Base-by-base conservation (phyloP, 2,329 filamentous ascomycete genomes). In the Hymenoscyphus salicellus region DNA sequence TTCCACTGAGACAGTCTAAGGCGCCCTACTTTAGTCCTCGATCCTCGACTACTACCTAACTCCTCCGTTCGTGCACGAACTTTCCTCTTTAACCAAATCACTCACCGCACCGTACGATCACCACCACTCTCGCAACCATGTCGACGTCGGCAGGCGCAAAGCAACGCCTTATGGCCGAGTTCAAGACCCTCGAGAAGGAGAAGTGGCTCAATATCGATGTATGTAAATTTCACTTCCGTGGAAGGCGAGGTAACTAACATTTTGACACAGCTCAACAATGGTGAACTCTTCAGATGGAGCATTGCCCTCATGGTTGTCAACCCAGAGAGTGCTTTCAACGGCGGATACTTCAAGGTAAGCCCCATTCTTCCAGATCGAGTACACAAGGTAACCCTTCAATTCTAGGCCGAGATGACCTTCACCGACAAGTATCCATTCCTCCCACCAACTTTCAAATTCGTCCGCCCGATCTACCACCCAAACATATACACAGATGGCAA, bases 201-300 rank as follows among this genome's bases (percentile, higher is more conserved):
- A 92, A 92, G 76, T 99, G 94, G 94, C 90, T 96, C 20, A 87
- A 94, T 72, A 92, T 97, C 70, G 90, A 96, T 76, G 91, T 93
- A 78, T 67, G 84, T 74, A 36, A 59, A 33, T 63, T 57, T 14
- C 55, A 30, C 63, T 26, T 17, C 14, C 23, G 66, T 64, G 3
- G 3, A 62, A 46, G 26, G 38, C 52, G 11, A 30, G 32, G 7
- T 46, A 64, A 36, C 66, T 73, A 58, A 73, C 66, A 38, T 5
- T 58, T 61, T 41, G 5, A 55, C 1, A 41, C 60, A 72, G 73
- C 72, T 95, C 86, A 82, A 93, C 41, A 85, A 92, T 69, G 86
- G 93, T 72, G 84, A 88, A n/a, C 87, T 98, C 67, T 89, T 96
- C 75, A 85, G 88, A 69, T 98, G 95, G 94, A 88, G 86, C 66